These are phyloP conservation scores for Pseudocercospora fijiensis DNA, from an alignment of 2,329 filamentous ascomycete species.

Conservation along the genomic window DNA sequence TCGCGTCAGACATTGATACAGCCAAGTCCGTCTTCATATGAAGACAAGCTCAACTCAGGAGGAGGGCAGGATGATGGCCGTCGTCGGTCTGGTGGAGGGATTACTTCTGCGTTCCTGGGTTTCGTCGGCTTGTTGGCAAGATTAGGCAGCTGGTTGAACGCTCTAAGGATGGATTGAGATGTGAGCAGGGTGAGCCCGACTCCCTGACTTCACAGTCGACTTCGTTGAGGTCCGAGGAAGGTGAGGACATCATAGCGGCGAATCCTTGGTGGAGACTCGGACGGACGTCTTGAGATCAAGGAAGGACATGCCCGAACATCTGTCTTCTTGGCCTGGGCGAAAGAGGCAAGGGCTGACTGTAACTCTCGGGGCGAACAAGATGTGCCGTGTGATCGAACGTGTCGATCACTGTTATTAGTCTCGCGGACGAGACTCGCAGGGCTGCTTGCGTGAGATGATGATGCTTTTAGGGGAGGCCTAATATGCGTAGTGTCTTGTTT, in stretches of 20 bases:
- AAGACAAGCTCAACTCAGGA: not conserved
- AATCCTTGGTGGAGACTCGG: not conserved
- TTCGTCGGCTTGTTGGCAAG: not conserved
- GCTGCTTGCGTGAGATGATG: not conserved
- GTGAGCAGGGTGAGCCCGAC: not conserved
- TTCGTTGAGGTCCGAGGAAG: not conserved
- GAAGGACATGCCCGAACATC: not conserved
- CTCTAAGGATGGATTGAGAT: not conserved
- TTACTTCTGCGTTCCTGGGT: not conserved
- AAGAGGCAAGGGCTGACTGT: not conserved
- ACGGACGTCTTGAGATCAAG: not conserved
- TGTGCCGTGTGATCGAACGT: not conserved
- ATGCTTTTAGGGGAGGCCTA: no score
- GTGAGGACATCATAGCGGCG: not conserved
- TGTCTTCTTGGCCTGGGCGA: not conserved
- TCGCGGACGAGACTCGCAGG: not conserved
- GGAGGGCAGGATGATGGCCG: no score
- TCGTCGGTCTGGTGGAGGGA: no score
- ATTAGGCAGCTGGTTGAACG: not conserved
- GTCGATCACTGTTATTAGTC: not conserved
- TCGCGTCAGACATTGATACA: not conserved
- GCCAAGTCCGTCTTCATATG: not conserved
- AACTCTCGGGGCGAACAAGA: not conserved
- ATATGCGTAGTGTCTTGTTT: no score
- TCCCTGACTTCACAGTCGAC: not conserved